A percentile compares a stretch with the other conserved stretches of the same genome.
Evolutionary conservation across 192 early-diverging fungal genomes (phyloP).

Genomic region (Cladochytrium replicatum): DNA sequence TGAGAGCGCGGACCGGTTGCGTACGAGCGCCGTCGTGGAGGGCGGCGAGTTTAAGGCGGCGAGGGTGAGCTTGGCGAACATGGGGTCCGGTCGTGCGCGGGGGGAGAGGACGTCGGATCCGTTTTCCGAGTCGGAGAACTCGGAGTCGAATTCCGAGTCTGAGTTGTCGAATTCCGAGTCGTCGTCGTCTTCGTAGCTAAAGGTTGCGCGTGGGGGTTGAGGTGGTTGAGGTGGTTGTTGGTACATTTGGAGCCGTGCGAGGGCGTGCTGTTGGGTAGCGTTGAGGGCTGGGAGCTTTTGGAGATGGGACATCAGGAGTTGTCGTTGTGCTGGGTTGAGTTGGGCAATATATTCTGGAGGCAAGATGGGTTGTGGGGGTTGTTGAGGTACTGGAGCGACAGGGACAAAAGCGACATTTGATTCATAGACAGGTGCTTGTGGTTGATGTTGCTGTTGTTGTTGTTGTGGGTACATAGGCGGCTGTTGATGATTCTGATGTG

Average conservation of each 20-base stretch:
- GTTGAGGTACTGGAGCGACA: neutral
- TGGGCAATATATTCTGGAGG: neutral
- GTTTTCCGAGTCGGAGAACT: conserved; percentile 17
- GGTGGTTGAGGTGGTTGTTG: neutral
- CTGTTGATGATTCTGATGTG: neutral
- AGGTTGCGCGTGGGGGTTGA: conserved; percentile 10
- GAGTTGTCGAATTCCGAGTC: conserved; percentile 7
- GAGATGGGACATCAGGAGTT: neutral
- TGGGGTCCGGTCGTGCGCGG: neutral
- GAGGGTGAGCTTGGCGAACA: conserved; percentile 10
- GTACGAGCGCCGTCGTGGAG: neutral
- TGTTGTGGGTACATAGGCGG: neutral
- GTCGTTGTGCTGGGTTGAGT: neutral
- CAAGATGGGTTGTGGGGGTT: neutral
- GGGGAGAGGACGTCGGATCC: conserved; percentile 1
- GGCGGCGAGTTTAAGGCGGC: neutral
- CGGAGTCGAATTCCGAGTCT: conserved; percentile 12
- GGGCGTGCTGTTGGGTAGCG: neutral
- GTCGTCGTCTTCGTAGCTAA: conserved; percentile 4
- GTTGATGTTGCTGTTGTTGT: neutral
- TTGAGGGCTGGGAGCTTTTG: neutral
- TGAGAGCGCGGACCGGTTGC: conserved; percentile 8
- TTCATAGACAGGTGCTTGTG: neutral
- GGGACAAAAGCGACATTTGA: neutral
- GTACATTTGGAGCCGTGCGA: neutral